Evolutionary conservation across 352 stramenopile species (phyloP).

Genomic region (Globisporangium camurandrum): DNA sequence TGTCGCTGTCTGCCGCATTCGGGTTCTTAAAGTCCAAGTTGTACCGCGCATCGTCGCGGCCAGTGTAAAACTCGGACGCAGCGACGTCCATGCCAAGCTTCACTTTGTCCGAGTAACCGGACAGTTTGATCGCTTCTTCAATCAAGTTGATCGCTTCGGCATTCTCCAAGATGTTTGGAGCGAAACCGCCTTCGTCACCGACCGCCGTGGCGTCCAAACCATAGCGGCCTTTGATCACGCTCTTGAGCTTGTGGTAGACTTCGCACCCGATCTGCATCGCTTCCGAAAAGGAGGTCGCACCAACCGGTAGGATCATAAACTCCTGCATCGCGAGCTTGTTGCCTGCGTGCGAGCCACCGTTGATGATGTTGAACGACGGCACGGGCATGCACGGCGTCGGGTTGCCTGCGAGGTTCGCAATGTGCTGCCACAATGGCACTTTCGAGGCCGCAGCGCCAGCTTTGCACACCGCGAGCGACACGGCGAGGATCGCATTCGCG

Average conservation of each 20-base stretch:
- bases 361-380: slow-evolving; percentile 99
- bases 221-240: slow-evolving; percentile 98
- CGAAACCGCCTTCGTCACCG: slow-evolving; percentile 98
- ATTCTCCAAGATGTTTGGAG: slow-evolving; percentile 96
- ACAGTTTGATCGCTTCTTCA: slow-evolving; percentile 94
- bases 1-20: slow-evolving; percentile 84
- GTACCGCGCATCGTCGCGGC: slow-evolving; percentile 93
- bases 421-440: slow-evolving; percentile 97
- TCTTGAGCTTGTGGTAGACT: slow-evolving; percentile 99
- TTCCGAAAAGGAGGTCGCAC: slow-evolving; percentile 87
- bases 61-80: slow-evolving; percentile 96
- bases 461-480: slow-evolving; percentile 96
- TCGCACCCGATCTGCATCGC: slow-evolving; percentile 98
- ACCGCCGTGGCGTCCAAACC: slow-evolving; percentile 98
- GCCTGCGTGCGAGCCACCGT: slow-evolving; percentile 96
- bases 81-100: slow-evolving; percentile 97
- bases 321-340: slow-evolving; percentile 99
- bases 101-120: slow-evolving; percentile 96
- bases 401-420: slow-evolving; percentile 97
- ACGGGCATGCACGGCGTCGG: slow-evolving; percentile 91
- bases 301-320: slow-evolving; percentile 97
- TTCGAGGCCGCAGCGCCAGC: slow-evolving; percentile 93
- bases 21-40: slow-evolving; percentile 98
- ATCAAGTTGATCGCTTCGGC: slow-evolving; percentile 96
- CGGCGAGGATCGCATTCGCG: slow-evolving; percentile 98